Evolutionary conservation across 2,329 filamentous ascomycete species (phyloP).

Genomic region (Claviceps sp.): DNA sequence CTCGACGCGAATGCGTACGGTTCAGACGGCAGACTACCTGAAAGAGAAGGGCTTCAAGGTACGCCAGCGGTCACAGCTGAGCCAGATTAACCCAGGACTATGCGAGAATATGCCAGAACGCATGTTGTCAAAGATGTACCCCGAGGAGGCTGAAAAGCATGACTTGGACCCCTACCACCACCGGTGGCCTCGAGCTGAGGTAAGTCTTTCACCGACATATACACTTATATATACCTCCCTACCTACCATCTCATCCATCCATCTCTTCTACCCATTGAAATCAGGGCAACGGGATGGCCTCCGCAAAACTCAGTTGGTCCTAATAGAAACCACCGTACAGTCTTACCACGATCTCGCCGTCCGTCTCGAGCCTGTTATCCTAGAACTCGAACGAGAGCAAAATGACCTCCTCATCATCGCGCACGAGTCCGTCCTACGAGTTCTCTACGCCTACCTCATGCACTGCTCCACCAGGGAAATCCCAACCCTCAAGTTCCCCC

Average conservation of each 20-base stretch:
- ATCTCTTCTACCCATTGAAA: too few species aligned
- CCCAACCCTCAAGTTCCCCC: constrained; percentile 81
- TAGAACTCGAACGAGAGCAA: constrained; percentile 92
- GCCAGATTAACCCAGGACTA: constrained; percentile 90
- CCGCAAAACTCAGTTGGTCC: too few species aligned
- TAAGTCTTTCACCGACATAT: constrained; percentile 18
- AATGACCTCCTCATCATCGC: constrained; percentile 97
- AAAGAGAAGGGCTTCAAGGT: constrained; percentile 70
- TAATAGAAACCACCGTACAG: constrained; percentile 26
- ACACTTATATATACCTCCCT: background rate
- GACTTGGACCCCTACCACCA: constrained; percentile 94
- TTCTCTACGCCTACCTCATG: constrained; percentile 96
- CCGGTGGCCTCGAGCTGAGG: constrained; percentile 86
- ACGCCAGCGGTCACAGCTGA: constrained; percentile 88
- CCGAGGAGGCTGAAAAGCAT: constrained; percentile 86
- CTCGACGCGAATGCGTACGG: constrained; percentile 76
- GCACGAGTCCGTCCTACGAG: constrained; percentile 92
- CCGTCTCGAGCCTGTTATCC: constrained; percentile 89
- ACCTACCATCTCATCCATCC: background rate
- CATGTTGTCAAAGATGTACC: constrained; percentile 68
- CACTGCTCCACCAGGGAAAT: constrained; percentile 94
- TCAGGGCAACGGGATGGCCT: too few species aligned
- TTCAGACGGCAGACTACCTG: constrained; percentile 80
- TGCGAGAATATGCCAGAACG: constrained; percentile 87
- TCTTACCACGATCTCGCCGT: constrained; percentile 99